These are phyloP conservation scores for Moniliella sp. DNA, from an alignment of 1,284 basidiomycete species.

Conservation along the genomic window DNA sequence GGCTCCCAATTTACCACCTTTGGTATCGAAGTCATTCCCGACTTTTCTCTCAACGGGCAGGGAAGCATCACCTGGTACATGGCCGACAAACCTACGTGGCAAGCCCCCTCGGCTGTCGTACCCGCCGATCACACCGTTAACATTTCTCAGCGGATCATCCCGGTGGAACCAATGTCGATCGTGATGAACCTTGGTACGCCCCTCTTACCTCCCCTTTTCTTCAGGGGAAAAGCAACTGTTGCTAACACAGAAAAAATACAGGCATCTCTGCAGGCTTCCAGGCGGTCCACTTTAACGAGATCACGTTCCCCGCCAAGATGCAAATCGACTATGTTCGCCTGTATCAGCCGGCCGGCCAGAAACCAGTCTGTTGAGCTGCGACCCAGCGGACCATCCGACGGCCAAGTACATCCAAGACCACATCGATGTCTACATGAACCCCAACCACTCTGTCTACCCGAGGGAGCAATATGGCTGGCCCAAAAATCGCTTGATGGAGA, in stretches of 20 bases:
- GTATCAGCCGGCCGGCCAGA: slow-evolving; percentile 15
- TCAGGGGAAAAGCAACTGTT: no score
- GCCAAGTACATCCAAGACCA: slow-evolving; percentile 5
- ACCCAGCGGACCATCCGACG: slow-evolving; percentile 25
- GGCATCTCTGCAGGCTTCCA: slow-evolving; percentile 24
- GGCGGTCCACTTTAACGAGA: slow-evolving; percentile 10
- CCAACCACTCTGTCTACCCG: slow-evolving; percentile 18
- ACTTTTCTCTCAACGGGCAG: slow-evolving; percentile 13
- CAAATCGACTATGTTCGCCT: slow-evolving; percentile 20
- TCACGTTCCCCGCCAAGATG: slow-evolving; percentile 12
- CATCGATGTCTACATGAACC: slow-evolving; percentile 21
- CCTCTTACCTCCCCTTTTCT: no score
- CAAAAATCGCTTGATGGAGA: slow-evolving; percentile 12
- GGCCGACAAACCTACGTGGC: slow-evolving; percentile 25
- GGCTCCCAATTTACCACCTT: slow-evolving; percentile 10
- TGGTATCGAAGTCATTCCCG: slow-evolving; percentile 30
- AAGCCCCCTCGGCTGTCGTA: no score
- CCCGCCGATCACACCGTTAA: no score
- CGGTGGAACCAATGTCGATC: slow-evolving; percentile 6
- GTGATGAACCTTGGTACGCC: slow-evolving; percentile 16
- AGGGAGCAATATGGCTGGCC: slow-evolving; percentile 16
- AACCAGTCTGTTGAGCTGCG: slow-evolving; percentile 9
- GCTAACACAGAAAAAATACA: no score
- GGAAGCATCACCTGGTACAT: slow-evolving; percentile 26
- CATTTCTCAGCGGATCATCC: slow-evolving; percentile 9